phyloP scores from a whole-genome alignment of 208 protist genomes.

The Wallacemonas sp. region DNA sequence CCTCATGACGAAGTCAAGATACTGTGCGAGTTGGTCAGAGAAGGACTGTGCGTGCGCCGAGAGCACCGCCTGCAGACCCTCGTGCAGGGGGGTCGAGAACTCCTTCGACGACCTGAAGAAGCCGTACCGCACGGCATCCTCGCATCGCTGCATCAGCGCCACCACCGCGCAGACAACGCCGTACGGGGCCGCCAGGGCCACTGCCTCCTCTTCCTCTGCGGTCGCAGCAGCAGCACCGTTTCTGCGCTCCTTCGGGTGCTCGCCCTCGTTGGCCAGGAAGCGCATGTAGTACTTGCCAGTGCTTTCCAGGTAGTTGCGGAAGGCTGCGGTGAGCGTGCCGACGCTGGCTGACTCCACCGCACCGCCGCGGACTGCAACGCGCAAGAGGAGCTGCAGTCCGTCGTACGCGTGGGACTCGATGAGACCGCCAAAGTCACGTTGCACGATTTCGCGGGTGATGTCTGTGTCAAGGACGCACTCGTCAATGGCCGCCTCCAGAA shows the following conservation, averaged over 20 bases:
- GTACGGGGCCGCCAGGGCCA: conserved; percentile 32
- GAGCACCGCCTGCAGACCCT: conserved; percentile 90
- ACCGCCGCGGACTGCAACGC: not conserved
- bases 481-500: conserved; percentile 39
- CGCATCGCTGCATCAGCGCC: conserved; percentile 68
- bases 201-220: not conserved
- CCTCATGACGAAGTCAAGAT: conserved; percentile 86
- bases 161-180: conserved; percentile 78
- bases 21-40: conserved; percentile 91
- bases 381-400: conserved; percentile 2
- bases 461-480: conserved; percentile 35
- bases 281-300: not conserved
- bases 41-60: conserved; percentile 79
- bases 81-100: conserved; percentile 78
- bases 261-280: not conserved
- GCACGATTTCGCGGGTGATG: conserved; percentile 29
- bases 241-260: not conserved
- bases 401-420: conserved; percentile 6
- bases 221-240: no score
- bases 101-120: conserved; percentile 51
- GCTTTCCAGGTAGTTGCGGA: not conserved
- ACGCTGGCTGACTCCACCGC: not conserved
- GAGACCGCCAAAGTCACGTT: conserved; percentile 37
- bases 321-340: not conserved
- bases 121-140: conserved; percentile 37